Evolutionary conservation across 192 early-diverging fungal genomes (phyloP).

Genomic region (Backusella liffmaniae): DNA sequence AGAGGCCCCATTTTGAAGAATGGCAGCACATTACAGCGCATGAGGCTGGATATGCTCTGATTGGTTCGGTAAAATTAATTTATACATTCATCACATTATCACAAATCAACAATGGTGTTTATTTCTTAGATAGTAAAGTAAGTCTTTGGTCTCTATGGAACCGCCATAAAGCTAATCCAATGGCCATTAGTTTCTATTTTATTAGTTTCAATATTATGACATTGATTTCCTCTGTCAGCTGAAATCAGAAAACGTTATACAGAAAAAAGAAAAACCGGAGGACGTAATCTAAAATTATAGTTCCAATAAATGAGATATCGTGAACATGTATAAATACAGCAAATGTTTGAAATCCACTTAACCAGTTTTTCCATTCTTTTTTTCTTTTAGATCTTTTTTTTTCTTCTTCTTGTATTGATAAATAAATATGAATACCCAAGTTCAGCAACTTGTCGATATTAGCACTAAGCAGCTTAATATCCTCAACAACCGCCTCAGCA

Average conservation of each 20-base stretch:
- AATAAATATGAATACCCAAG: slow-evolving; percentile 1
- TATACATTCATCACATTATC: background rate
- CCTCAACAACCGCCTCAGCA: background rate
- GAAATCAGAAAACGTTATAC: background rate
- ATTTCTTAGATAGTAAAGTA: background rate
- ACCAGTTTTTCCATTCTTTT: background rate
- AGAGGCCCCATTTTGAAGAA: background rate
- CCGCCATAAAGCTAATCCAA: background rate
- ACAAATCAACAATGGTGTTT: background rate
- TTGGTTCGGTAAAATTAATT: background rate
- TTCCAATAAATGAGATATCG: background rate
- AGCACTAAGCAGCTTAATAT: background rate
- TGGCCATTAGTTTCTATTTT: background rate
- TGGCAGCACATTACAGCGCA: background rate
- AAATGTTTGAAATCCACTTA: background rate
- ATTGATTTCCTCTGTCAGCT: background rate
- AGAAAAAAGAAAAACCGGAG: background rate
- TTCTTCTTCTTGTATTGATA: background rate
- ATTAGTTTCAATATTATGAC: background rate
- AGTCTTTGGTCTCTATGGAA: background rate
- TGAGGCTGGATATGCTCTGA: background rate
- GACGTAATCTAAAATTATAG: background rate
- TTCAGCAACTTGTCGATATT: background rate
- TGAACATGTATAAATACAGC: background rate
- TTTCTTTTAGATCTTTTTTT: background rate